Evolutionary conservation across 768 basidiomycete genomes (phyloP).

Genomic region (Mycena haematopus): DNA sequence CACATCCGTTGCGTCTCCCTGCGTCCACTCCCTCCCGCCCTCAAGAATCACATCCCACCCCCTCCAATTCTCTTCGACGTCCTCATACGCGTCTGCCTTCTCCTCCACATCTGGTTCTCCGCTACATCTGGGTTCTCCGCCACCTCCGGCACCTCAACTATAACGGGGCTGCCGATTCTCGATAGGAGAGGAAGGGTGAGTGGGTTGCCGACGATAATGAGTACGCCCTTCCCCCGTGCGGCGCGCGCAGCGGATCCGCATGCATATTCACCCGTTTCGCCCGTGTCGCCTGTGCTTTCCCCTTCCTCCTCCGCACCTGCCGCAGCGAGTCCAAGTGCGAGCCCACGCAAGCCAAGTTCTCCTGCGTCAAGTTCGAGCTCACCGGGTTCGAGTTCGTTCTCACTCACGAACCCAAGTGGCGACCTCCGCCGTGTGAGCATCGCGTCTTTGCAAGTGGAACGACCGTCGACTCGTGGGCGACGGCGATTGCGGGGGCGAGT

Average conservation of each 20-base stretch:
- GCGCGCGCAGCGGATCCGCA: conserved; percentile 20
- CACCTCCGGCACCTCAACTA: not conserved
- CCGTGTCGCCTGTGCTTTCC: not conserved
- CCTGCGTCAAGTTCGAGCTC: not conserved
- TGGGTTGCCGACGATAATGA: not conserved
- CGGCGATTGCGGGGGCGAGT: conserved; percentile 9
- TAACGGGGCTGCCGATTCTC: conserved; percentile 1
- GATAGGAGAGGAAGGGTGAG: not conserved
- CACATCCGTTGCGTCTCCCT: too few relatives aligned
- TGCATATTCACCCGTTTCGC: conserved; percentile 9
- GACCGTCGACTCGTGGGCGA: conserved; percentile 21
- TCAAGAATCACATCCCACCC: not conserved
- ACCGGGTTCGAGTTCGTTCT: not conserved
- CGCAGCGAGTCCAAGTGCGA: too few relatives aligned
- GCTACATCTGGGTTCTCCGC: too few relatives aligned
- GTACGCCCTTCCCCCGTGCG: conserved; percentile 6
- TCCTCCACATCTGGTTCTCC: not conserved
- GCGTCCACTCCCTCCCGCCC: not conserved
- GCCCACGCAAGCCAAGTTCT: too few relatives aligned
- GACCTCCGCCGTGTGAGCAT: conserved; percentile 14
- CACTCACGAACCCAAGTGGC: not conserved
- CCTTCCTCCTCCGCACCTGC: not conserved
- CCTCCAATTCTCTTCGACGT: not conserved
- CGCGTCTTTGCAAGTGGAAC: conserved; percentile 16
- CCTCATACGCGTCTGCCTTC: conserved; percentile 2